Base-by-base conservation (phyloP, 2,329 filamentous ascomycete genomes). In the Endothia cerciana region DNA sequence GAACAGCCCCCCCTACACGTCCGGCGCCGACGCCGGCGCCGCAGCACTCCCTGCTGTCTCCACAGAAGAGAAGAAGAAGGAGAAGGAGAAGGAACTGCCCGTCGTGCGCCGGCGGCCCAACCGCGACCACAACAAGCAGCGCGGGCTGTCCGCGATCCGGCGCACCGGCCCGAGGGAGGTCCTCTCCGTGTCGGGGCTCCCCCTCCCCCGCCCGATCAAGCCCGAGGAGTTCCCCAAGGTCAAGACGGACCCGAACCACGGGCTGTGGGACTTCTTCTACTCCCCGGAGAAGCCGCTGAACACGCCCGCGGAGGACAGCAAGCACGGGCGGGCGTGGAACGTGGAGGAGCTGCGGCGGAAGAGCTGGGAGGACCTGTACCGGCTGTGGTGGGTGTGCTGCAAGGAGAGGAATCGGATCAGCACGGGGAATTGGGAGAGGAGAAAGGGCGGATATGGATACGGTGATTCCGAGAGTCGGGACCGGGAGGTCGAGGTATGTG, bases 191-290 rank as follows among this genome's bases (percentile, higher is more conserved):
- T 89, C 87, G 51, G 87, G 90, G 73, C 85, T 89, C 55, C 83
- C 88, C 60, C 81, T 97, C 64, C 94, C 94, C 0, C 84, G 86
- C 74, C 94, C 95, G 6, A 69, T 73, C 28, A 56, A 38, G 51
- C 63, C 45, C 25, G 83, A 89, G 64, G 83, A 83, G 68, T 83
- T 87, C 74, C 86, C 87, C 63, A 76, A 82, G 57, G 76, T 90
- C 40, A 76, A 85, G 69, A 85, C 84, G 51, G 89, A 93, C 74
- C 83, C 87, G 36, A 80, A 94, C 70, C 95, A 99, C 78, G 94
- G 93, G 38, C 88, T 99, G 13, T 98, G 92, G 91, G 90, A 87
- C 1, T 99, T 99, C 80, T 98, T 99, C 79, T 88, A 89, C 73
- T 83, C 84, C 69, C 85, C 89, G 70, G 86, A 87, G 70, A 86